Evolutionary conservation across 2,329 filamentous ascomycete genomes (phyloP).

Genomic region (Monosporascus sp.): DNA sequence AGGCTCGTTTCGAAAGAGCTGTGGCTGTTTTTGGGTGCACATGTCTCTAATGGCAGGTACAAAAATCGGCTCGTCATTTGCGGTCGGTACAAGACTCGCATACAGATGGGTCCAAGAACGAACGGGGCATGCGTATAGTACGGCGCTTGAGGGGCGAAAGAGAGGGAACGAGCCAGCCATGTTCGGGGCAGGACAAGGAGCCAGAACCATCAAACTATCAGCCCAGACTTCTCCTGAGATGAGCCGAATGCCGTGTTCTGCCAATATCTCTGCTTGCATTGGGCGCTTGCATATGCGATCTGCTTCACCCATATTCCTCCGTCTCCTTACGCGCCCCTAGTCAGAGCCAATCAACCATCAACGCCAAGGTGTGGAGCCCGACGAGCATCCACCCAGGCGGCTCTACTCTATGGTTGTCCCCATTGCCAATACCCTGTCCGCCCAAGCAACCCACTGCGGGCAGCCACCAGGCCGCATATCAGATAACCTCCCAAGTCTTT

Average conservation of each 20-base stretch:
- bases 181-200: not conserved
- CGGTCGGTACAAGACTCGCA: not conserved
- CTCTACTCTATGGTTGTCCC: slow-evolving; percentile 1
- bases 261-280: slow-evolving; percentile 9
- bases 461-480: slow-evolving; percentile 22
- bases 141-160: not conserved
- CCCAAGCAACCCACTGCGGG: slow-evolving; percentile 11
- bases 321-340: slow-evolving; percentile 21
- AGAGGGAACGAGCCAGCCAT: not conserved
- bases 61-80: too few relatives aligned
- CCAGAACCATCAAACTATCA: not conserved
- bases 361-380: slow-evolving; percentile 19
- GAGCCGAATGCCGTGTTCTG: not conserved
- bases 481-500: slow-evolving; percentile 13
- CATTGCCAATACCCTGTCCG: slow-evolving; percentile 2
- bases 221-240: not conserved
- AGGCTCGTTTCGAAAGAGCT: not conserved
- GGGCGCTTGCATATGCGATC: slow-evolving; percentile 22
- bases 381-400: slow-evolving; percentile 10
- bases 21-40: not conserved
- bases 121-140: not conserved
- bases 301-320: slow-evolving; percentile 17
- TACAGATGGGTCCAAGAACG: not conserved
- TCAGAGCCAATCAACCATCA: slow-evolving; percentile 18
- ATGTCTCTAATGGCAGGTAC: too few relatives aligned